Evolutionary conservation across 2,329 filamentous ascomycete species (phyloP), one percentile per base, ranked within the genome.

Genomic region (Claviceps sp.): DNA sequence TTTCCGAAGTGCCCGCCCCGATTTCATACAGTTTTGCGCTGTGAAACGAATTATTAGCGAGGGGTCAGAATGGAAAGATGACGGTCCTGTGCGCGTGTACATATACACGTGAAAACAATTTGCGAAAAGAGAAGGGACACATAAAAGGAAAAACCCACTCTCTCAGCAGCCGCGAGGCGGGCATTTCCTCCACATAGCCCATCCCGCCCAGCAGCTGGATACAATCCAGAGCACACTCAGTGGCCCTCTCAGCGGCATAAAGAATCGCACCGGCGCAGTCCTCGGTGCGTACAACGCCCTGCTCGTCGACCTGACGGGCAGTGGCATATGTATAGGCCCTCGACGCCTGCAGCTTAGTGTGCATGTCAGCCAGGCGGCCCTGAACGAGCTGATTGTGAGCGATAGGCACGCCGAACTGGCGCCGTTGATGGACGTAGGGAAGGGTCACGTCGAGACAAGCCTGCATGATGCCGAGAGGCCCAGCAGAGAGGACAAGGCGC

Each of bases 101-200:
- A 30, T 30, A 26, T 26, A 26, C 24, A 26, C 24, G 24, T 6
- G 6, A 7, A 26, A 2, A 26, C 24, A 26, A 26, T 26, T 26
- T 6, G 24, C 5, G 41, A 18, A 11, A 43, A 43, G 8, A 11
- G 11, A 22, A 43, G 18, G 8, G 18, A 14, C 9, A 18, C 9
- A 43, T 5, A 11, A 43, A 11, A 18, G 40, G n/a, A 20, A 42
- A 42, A 22, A 70, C 75, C 72, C 60, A 78, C 75, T 84, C 80
- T 62, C 93, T 72, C 60, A 97, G 69, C 58, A 97, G 76, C 57
- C 91, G 76, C 22, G 90, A 94, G 0, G 88, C 90, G 0, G 88
- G 84, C 72, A 97, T 88, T 70, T 98, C 93, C 67, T 96, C 95
- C 59, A 95, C 81, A 64, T 97, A 97, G 3, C 91, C 91, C 81